Base-by-base conservation (phyloP, 2,329 filamentous ascomycete species). In the Neofusicoccum umdonicola region DNA sequence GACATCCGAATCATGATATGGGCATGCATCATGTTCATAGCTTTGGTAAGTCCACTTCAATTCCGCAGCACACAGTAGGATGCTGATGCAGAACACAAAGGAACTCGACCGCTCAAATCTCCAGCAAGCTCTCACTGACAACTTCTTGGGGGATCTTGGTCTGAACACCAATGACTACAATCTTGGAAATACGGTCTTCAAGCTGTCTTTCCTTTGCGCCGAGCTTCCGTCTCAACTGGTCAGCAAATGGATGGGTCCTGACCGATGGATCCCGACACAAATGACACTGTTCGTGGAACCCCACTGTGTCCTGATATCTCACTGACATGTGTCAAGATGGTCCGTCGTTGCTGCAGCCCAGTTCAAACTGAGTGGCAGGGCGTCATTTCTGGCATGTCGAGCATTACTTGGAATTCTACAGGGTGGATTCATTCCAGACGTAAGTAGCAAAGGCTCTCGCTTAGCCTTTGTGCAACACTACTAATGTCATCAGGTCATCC, bases 1-100 rank as follows among this genome's bases (percentile, higher is more conserved):
- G 75, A 77, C 67, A 5, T 67, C 8, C 70, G 70, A 11, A 75
- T 78, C 50, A 71, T 75, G 71, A 42, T 74, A 34, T 76, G 72
- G 62, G 71, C 75, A 66, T 82, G 82, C 41, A 69, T 83, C 65
- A 82, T 81, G 79, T 83, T 83, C 68, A 81, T 82, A 69, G 76
- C 80, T 0, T 77, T 86, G 34, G 54, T 31, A 42, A 15, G 51
- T 8, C 22, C 3, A 22, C 22, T 22, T 22, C 22, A 22, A 22
- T 22, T 3, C 22, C 22, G 22, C 22, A 22, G 3, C 2, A 3
- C 3, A 22, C 22, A 22, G 22, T 22, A 22, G 22, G 22, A 22
- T 22, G 22, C 22, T 22, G 22, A 22, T 22, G 22, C 22, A 22
- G 22, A 17, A 12, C 8, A 5, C 31, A 2, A 17, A 11, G 3